Conservation (phyloP, 805 yeast genomes). For the Yarrowia alimentaria region DNA sequence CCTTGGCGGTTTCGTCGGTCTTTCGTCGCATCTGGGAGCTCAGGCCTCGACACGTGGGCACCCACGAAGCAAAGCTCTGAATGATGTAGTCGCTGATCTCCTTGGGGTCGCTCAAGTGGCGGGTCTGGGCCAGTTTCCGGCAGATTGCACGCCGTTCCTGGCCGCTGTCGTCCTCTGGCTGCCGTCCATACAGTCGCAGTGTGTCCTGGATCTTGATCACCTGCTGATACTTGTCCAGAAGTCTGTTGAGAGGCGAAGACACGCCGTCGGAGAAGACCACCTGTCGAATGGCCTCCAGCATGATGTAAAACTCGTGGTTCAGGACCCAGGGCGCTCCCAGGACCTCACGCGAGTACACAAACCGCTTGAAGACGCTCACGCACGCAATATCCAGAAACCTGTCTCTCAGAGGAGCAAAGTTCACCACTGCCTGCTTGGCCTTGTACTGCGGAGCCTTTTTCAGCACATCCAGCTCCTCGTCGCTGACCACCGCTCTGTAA, state of each 20-base stretch:
- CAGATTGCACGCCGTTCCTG: slow-evolving; percentile 20
- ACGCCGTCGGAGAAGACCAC: slow-evolving; percentile 23
- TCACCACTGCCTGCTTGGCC: slow-evolving; percentile 19
- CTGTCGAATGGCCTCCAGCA: slow-evolving; percentile 15
- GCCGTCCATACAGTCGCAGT: not conserved
- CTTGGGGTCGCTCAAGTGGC: slow-evolving; percentile 8
- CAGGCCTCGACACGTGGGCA: slow-evolving; percentile 12
- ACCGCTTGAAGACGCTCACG: not conserved
- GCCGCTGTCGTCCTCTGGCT: not conserved
- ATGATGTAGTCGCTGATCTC: slow-evolving; percentile 14
- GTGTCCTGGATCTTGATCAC: slow-evolving; percentile 14
- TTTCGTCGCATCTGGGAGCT: slow-evolving; percentile 8
- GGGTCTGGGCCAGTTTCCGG: not conserved
- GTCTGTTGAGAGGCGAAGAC: slow-evolving; percentile 12
- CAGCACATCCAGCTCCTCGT: slow-evolving; percentile 8
- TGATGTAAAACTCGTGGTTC: slow-evolving; percentile 17
- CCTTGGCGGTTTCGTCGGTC: slow-evolving; percentile 8
- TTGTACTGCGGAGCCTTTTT: slow-evolving; percentile 15
- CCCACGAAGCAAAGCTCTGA: slow-evolving; percentile 14
- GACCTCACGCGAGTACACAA: not conserved
- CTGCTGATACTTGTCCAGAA: slow-evolving; percentile 19
- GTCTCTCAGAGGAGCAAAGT: slow-evolving; percentile 20
- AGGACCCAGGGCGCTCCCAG: slow-evolving; percentile 17
- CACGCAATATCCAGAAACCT: slow-evolving; percentile 7
- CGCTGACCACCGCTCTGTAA: not conserved